Conservation (phyloP, 2,329 filamentous ascomycete genomes). For the Fragosphaeria purpurea region DNA sequence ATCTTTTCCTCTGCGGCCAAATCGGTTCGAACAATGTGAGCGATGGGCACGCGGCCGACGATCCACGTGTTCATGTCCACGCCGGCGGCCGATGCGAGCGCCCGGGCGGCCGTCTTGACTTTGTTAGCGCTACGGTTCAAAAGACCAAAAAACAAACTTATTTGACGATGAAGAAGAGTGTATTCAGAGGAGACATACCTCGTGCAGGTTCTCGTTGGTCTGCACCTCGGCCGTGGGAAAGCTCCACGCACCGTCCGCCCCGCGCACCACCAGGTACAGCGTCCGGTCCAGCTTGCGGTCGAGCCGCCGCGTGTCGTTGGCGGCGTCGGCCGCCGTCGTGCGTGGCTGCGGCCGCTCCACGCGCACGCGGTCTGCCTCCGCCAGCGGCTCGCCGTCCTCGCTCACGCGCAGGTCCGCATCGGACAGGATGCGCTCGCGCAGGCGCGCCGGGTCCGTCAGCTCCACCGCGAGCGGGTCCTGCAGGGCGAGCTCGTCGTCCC, state of each 20-base stretch:
- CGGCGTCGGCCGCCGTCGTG: slow-evolving; percentile 63
- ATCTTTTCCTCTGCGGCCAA: slow-evolving; percentile 61
- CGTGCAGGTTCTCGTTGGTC: slow-evolving; percentile 66
- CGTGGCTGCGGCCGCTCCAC: slow-evolving; percentile 63
- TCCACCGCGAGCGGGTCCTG: slow-evolving; percentile 52
- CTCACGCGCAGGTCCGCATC: slow-evolving; percentile 60
- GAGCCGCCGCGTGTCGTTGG: slow-evolving; percentile 65
- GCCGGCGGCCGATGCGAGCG: slow-evolving; percentile 67
- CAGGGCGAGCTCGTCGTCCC: slow-evolving; percentile 84
- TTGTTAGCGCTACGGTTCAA: too few relatives aligned
- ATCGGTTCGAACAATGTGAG: slow-evolving; percentile 56
- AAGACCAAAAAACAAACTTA: slow-evolving; percentile 26
- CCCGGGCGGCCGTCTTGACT: slow-evolving; percentile 60
- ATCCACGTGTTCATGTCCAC: slow-evolving; percentile 99
- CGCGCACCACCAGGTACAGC: slow-evolving; percentile 78
- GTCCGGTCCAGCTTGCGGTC: slow-evolving; percentile 65
- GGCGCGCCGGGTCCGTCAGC: slow-evolving; percentile 41
- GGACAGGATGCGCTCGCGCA: slow-evolving; percentile 59
- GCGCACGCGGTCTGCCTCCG: slow-evolving; percentile 49
- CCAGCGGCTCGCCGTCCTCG: slow-evolving; percentile 50
- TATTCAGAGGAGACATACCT: slow-evolving; percentile 54
- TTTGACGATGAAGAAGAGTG: too few relatives aligned
- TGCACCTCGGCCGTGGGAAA: slow-evolving; percentile 68
- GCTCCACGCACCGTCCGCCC: slow-evolving; percentile 61
- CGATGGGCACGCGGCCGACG: slow-evolving; percentile 80